These are phyloP conservation scores for Acrodontium crateriforme DNA, from an alignment of 2,329 filamentous ascomycete genomes.

Conservation along the genomic window DNA sequence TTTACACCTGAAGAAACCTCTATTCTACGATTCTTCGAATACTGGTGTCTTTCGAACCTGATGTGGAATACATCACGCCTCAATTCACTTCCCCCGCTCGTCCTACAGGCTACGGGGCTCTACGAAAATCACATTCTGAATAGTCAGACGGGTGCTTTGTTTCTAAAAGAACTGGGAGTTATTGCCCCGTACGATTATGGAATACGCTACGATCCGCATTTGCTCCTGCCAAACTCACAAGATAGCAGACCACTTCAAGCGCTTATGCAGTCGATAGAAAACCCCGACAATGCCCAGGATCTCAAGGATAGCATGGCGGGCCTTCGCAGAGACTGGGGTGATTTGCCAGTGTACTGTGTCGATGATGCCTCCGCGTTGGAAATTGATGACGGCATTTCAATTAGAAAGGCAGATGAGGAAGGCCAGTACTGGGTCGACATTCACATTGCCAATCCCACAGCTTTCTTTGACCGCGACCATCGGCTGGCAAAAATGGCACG, in stretches of 20 bases:
- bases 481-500: slow-evolving; percentile 47
- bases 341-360: slow-evolving; percentile 56
- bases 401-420: slow-evolving; percentile 36
- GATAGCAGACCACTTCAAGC: slow-evolving; percentile 30
- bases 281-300: slow-evolving; percentile 19
- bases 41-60: slow-evolving; percentile 47
- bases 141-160: slow-evolving; percentile 43
- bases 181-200: slow-evolving; percentile 58
- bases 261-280: slow-evolving; percentile 21
- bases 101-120: slow-evolving; percentile 47
- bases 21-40: slow-evolving; percentile 55
- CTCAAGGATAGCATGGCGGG: slow-evolving; percentile 42
- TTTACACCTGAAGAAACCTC: slow-evolving; percentile 41
- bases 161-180: slow-evolving; percentile 63
- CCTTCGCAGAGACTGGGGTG: slow-evolving; percentile 45
- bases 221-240: slow-evolving; percentile 38
- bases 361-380: slow-evolving; percentile 53
- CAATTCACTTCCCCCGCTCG: slow-evolving; percentile 47
- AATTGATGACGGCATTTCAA: slow-evolving; percentile 66
- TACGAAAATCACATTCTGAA: slow-evolving; percentile 42
- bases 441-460: slow-evolving; percentile 67
- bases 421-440: slow-evolving; percentile 61
- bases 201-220: slow-evolving; percentile 43
- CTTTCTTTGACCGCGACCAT: slow-evolving; percentile 48
- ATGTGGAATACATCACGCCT: slow-evolving; percentile 41